These are phyloP conservation scores for Isatis tinctoria DNA, from an alignment of 345 rosid genomes.

Conservation along the genomic window DNA sequence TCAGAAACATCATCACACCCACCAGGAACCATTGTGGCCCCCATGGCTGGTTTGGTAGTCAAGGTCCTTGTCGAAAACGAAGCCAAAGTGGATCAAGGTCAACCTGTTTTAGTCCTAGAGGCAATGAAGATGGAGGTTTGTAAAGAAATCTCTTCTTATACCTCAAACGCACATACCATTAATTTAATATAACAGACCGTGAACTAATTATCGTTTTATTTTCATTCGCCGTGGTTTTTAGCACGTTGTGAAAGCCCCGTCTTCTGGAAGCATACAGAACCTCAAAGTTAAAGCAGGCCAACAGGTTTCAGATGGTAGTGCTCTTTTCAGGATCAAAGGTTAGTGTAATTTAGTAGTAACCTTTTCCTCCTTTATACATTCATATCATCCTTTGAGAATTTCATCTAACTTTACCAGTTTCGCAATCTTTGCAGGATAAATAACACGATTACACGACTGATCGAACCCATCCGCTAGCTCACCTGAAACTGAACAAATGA, in stretches of 20 bases:
- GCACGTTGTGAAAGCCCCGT: constrained; percentile 88
- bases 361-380: not conserved
- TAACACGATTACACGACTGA: constrained; percentile 1
- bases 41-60: constrained; percentile 95
- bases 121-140: constrained; percentile 99
- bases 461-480: not conserved
- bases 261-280: constrained; percentile 59
- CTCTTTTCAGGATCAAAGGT: constrained; percentile 74
- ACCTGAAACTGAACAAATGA: not conserved
- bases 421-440: constrained; percentile 32
- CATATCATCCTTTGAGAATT: constrained; percentile 7
- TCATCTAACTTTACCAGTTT: constrained; percentile 3
- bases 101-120: constrained; percentile 77
- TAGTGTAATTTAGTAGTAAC: constrained; percentile 17
- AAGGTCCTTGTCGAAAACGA: constrained; percentile 78
- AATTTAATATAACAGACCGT: not conserved
- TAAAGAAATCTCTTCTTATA: not conserved
- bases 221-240: constrained; percentile 8
- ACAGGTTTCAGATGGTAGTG: constrained; percentile 68
- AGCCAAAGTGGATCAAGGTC: constrained; percentile 65
- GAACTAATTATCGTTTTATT: not conserved
- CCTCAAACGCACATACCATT: not conserved
- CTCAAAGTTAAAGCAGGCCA: constrained; percentile 68
- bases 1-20: constrained; percentile 49
- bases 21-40: constrained; percentile 71